Percentiles rank a stretch among this genome's conserved stretches.
Evolutionary conservation across 495 filamentous ascomycete species (phyloP).

Genomic region (Tuber umbilicatum): DNA sequence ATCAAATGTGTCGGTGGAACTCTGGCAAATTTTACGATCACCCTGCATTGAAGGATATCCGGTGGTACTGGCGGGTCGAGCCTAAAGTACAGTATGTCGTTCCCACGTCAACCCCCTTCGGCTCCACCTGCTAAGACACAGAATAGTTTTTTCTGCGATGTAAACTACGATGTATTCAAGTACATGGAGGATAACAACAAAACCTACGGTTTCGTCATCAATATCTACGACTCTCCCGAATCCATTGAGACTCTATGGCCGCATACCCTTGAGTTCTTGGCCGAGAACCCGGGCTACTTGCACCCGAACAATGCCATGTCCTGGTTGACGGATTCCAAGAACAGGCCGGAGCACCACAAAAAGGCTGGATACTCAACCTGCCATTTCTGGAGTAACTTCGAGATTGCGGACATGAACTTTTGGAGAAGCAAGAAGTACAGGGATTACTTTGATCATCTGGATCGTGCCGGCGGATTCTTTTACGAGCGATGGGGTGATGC

Average conservation of each 20-base stretch:
- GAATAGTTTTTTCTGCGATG: slow-evolving; percentile 81
- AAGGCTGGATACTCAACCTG: slow-evolving; percentile 95
- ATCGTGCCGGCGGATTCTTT: slow-evolving; percentile 93
- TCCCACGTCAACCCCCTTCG: background rate
- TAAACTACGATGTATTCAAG: slow-evolving; percentile 98
- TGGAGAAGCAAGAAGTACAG: slow-evolving; percentile 88
- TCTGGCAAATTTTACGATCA: slow-evolving; percentile 96
- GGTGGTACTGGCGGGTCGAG: slow-evolving; percentile 99
- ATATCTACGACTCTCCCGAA: slow-evolving; percentile 84
- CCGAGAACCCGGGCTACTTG: slow-evolving; percentile 73
- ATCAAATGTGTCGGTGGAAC: slow-evolving; percentile 99
- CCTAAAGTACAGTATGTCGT: slow-evolving; percentile 69
- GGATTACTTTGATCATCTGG: slow-evolving; percentile 93
- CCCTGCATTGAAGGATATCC: slow-evolving; percentile 69
- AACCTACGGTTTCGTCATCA: slow-evolving; percentile 98
- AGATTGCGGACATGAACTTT: slow-evolving; percentile 92
- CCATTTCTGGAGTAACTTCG: slow-evolving; percentile 99
- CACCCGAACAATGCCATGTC: slow-evolving; percentile 74
- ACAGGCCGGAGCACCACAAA: slow-evolving; percentile 69
- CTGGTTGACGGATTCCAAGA: slow-evolving; percentile 74
- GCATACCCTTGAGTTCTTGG: slow-evolving; percentile 80
- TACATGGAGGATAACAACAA: slow-evolving; percentile 97
- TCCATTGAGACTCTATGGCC: slow-evolving; percentile 91
- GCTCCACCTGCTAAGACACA: slow-evolving; percentile 17
- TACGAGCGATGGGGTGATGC: slow-evolving; percentile 99